A percentile compares a stretch with the other conserved stretches of the same genome.
phyloP scores from a whole-genome alignment of 768 basidiomycete species.

The Suillus brevipes region DNA sequence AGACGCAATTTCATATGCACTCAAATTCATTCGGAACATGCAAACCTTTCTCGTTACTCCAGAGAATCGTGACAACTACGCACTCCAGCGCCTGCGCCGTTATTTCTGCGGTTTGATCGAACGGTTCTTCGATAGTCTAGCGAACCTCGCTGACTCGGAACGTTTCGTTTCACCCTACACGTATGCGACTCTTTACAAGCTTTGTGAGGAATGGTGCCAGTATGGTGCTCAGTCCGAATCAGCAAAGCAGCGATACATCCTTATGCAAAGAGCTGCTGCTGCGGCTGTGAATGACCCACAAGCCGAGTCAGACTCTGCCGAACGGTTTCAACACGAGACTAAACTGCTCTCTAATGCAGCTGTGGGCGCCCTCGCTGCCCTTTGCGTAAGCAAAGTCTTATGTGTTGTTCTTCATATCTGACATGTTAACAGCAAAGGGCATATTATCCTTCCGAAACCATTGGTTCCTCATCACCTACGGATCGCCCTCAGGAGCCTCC shows the following conservation, averaged over 20 bases:
- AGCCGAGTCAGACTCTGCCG: constrained; percentile 49
- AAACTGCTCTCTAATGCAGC: constrained; percentile 75
- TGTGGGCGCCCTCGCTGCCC: constrained; percentile 81
- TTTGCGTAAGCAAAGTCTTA: constrained; percentile 64
- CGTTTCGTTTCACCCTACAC: constrained; percentile 73
- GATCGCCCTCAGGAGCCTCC: constrained; percentile 55
- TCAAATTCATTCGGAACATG: constrained; percentile 85
- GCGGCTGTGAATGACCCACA: constrained; percentile 56
- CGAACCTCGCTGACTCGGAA: constrained; percentile 70
- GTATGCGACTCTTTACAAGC: constrained; percentile 75
- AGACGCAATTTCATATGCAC: constrained; percentile 72
- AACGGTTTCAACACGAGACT: constrained; percentile 71
- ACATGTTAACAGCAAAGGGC: constrained; percentile 63
- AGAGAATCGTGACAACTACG: constrained; percentile 72
- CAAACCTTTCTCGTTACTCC: constrained; percentile 72
- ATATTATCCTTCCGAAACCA: constrained; percentile 62
- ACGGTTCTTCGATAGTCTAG: constrained; percentile 76
- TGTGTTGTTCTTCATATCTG: constrained; percentile 6
- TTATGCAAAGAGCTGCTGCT: constrained; percentile 69
- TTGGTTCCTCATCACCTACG: constrained; percentile 57
- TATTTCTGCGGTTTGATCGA: constrained; percentile 92
- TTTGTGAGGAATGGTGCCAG: constrained; percentile 95
- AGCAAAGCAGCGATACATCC: constrained; percentile 65
- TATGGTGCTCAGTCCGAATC: constrained; percentile 72
- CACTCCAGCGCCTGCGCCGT: constrained; percentile 78